phyloP scores from a whole-genome alignment of 768 basidiomycete genomes.

The Amanita fuliginea region DNA sequence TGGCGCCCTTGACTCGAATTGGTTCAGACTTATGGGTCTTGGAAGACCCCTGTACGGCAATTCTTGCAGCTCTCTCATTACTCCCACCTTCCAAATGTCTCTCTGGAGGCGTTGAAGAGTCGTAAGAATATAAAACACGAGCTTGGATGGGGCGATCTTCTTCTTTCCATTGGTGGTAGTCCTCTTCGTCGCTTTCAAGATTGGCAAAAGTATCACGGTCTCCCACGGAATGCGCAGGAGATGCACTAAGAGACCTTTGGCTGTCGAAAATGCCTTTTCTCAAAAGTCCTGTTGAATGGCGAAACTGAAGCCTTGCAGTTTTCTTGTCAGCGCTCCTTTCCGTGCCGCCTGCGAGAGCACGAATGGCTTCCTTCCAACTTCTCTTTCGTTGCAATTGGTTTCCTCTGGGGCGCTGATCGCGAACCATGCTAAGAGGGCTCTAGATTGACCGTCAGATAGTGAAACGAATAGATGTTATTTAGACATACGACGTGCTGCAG shows the following conservation, averaged over 20 bases:
- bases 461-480: neutral
- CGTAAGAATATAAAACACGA: conserved; percentile 54
- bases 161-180: conserved; percentile 39
- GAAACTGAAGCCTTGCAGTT: conserved; percentile 13
- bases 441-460: conserved; percentile 13
- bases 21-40: conserved; percentile 14
- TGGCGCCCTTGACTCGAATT: conserved; percentile 39
- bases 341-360: conserved; percentile 31
- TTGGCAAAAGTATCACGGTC: conserved; percentile 44
- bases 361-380: conserved; percentile 53
- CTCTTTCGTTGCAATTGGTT: conserved; percentile 41
- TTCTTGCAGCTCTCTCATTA: conserved; percentile 1
- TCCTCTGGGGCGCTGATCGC: conserved; percentile 42
- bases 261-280: neutral
- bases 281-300: conserved; percentile 1
- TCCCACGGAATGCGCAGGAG: conserved; percentile 14
- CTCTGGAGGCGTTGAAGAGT: conserved; percentile 8
- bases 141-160: conserved; percentile 70
- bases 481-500: conserved; percentile 56
- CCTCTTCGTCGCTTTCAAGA: conserved; percentile 39
- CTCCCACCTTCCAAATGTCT: neutral
- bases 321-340: conserved; percentile 18
- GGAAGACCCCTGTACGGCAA: conserved; percentile 27
- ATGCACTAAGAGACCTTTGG: conserved; percentile 10
- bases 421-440: conserved; percentile 87